Base-by-base conservation (phyloP, 176 grass and related monocot species). In the Puccinellia tenuiflora region DNA sequence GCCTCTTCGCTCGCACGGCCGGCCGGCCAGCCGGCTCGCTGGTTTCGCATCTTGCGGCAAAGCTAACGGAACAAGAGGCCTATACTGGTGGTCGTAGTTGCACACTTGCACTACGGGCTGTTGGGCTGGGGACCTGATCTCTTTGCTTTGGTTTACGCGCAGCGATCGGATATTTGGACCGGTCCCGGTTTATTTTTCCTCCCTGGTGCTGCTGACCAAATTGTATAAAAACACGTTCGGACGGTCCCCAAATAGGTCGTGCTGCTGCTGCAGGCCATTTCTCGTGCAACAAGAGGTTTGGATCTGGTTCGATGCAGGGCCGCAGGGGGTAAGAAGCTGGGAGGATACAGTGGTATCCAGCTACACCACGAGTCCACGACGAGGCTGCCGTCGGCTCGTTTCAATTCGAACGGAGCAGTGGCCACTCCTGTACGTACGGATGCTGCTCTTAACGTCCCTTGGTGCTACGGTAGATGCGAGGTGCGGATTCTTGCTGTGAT, bases 11-110 rank as follows among this genome's bases (percentile, higher is more conserved):
- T 64, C 24, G 24, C 28, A 21, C 9, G 63, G 33, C 37, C 33
- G 33, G 18, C 63, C 33, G 42, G 42, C 42, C 43, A 13, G 13
- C 40, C 9, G n/a, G 39, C 50, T 57, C 6, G 22, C 45, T 31
- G 51, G 79, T 71, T 78, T 88, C 73, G 51, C 50, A 62, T 63
- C 80, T 83, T 38, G 80, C 38, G 65, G 85, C 74, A 64, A 37
- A 33, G 45, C 9, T 17, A 25, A 3, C 13, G 0, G 20, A 17
- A n/a, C 63, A 70, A 24, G 51, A 69, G 51, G 17, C 8, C 53
- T 24, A 8, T 4, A 13, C 2, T 25, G 3, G 42, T 20, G 6
- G 25, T 33, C 34, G 20, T 17, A 28, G 28, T 33, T 18, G n/a
- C n/a, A n/a, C n/a, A n/a, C n/a, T 33, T 42, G 37, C 37, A 25